Evolutionary conservation across 1,284 basidiomycete species (phyloP), one percentile per base, ranked within the genome.

Genomic region (Naganishia albida): DNA sequence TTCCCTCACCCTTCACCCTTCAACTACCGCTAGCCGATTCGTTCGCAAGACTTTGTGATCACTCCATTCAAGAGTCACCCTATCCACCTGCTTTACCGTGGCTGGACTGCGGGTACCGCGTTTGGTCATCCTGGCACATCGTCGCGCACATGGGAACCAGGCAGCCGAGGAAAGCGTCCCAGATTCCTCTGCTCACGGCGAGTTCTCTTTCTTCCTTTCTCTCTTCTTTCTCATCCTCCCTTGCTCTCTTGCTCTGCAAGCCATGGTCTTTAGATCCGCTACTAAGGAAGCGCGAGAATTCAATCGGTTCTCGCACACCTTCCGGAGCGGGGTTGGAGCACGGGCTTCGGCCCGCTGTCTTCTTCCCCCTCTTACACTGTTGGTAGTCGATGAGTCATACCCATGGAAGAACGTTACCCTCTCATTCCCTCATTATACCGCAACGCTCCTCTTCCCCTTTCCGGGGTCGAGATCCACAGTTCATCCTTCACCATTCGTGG

Each of bases 231-330:
- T 20, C 50, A 26, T 20, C 25, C 46, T 25, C n/a, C 46, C 42
- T 18, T 16, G 13, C 20, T 30, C 23, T 42, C 49, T 55, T 50
- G 40, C 44, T 40, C 16, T 43, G 25, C 46, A 51, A 51, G 42
- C 64, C 64, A 65, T 42, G 64, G 64, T 65, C 64, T 59, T 65
- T 65, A 65, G 64, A 65, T 65, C 64, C 64, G 49, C 64, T 65
- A 59, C 57, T 51, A 65, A 42, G 38, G 57, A 39, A 56, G 43
- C 54, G 15, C 42, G 54, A 28, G 42, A 16, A 56, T n/a, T 26
- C n/a, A n/a, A n/a, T 42, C 20, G 25, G 54, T 54, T 57, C 39
- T 18, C 48, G 28, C 46, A 2, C 34, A 26, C 16, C 30, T 28
- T 52, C 28, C 20, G 15, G 38, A 49, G 34, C 34, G 40, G 25